Conservation (phyloP, 208 protist species). For the Crithidia thermophila region DNA sequence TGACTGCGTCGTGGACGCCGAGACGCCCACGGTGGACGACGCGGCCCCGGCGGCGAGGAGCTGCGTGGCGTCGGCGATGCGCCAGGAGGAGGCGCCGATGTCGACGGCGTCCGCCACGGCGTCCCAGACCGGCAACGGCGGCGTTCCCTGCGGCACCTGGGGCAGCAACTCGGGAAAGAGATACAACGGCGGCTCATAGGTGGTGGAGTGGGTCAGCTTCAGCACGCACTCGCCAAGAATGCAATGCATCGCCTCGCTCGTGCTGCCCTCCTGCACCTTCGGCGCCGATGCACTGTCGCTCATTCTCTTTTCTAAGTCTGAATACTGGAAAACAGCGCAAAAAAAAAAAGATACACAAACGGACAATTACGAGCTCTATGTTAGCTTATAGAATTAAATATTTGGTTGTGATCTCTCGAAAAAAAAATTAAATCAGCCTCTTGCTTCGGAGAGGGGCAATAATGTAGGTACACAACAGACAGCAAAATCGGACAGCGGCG, state of each 20-base stretch:
- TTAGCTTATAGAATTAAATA: too few relatives aligned
- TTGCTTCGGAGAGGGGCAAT: too few relatives aligned
- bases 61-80: conserved; percentile 57
- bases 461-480: too few relatives aligned
- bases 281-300: background rate
- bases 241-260: background rate
- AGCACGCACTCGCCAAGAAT: conserved; percentile 76
- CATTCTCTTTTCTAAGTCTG: too few relatives aligned
- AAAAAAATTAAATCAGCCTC: too few relatives aligned
- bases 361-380: too few relatives aligned
- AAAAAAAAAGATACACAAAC: too few relatives aligned
- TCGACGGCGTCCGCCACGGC: conserved; percentile 78
- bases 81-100: conserved; percentile 71
- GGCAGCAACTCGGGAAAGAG: conserved; percentile 85
- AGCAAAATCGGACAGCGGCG: too few relatives aligned
- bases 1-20: background rate
- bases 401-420: too few relatives aligned
- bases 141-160: conserved; percentile 65
- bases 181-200: conserved; percentile 89
- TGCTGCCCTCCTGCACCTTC: background rate
- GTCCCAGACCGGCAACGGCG: conserved; percentile 70
- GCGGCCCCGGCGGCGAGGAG: conserved; percentile 24
- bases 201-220: conserved; percentile 51
- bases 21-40: background rate
- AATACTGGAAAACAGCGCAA: too few relatives aligned